phyloP scores from a whole-genome alignment of 768 basidiomycete genomes.

The Russula vinacea region DNA sequence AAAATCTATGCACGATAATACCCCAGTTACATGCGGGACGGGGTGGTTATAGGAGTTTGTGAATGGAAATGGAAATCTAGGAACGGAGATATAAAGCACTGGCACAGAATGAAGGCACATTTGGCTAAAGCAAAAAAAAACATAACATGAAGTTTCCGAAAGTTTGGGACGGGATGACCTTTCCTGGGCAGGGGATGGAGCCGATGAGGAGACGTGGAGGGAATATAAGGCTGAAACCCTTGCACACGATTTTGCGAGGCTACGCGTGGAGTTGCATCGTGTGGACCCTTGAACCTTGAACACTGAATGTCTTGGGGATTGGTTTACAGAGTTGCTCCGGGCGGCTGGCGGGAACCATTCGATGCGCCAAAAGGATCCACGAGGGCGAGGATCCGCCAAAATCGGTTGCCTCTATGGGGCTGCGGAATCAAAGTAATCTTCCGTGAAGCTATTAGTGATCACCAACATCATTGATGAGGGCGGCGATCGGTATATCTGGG shows the following conservation, averaged over 20 bases:
- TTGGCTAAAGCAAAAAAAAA: neutral
- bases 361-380: neutral
- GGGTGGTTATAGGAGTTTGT: neutral
- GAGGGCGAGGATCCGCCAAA: too few species aligned
- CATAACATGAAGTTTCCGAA: neutral
- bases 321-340: neutral
- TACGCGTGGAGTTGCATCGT: neutral
- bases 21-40: too few species aligned
- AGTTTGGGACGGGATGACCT: neutral
- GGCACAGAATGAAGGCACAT: neutral
- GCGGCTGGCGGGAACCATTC: neutral
- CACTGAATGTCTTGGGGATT: neutral
- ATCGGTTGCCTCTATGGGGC: too few species aligned
- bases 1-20: too few species aligned
- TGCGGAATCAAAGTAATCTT: too few species aligned
- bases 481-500: too few species aligned
- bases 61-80: neutral
- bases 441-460: too few species aligned
- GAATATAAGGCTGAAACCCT: neutral
- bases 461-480: too few species aligned
- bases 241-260: neutral
- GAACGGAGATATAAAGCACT: neutral
- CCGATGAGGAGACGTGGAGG: neutral
- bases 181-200: neutral
- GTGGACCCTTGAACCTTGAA: neutral